Conservation (phyloP, 768 basidiomycete genomes). For the Sporobolomyces pararoseus region DNA sequence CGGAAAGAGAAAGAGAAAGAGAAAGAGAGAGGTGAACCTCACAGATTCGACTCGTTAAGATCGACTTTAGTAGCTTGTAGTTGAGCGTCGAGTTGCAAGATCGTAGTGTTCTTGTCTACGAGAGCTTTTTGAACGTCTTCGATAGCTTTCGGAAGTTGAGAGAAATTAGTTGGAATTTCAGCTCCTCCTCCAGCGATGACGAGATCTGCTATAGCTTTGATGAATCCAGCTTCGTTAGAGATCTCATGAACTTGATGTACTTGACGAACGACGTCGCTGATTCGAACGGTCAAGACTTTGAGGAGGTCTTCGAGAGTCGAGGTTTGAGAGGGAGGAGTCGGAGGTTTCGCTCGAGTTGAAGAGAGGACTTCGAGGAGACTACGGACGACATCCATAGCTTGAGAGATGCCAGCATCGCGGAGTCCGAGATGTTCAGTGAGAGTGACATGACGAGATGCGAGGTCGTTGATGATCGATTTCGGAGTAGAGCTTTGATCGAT, state of each 20-base stretch:
- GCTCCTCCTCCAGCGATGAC: conserved; percentile 4
- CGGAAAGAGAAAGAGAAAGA: background rate
- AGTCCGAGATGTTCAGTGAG: background rate
- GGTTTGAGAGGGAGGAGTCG: background rate
- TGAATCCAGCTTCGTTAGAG: background rate
- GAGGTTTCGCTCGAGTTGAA: background rate
- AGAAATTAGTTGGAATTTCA: background rate
- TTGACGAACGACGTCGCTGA: conserved; percentile 3
- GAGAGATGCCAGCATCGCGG: background rate
- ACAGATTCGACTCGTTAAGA: conserved; percentile 6
- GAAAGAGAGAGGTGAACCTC: background rate
- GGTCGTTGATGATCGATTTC: conserved; percentile 7
- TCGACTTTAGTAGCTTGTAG: background rate
- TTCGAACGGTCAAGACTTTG: background rate
- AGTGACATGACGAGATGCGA: background rate
- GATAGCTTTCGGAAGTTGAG: conserved; percentile 7
- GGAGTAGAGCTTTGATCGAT: conserved; percentile 2
- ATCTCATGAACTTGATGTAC: background rate
- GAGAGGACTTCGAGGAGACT: background rate
- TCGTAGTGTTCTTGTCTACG: conserved; percentile 3
- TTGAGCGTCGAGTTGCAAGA: background rate
- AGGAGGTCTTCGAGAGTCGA: background rate
- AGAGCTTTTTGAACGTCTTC: background rate
- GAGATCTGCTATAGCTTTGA: conserved; percentile 1
- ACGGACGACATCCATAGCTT: background rate